These are phyloP conservation scores for Stereum hirsutum DNA, from an alignment of 1,284 basidiomycete species.

Conservation along the genomic window DNA sequence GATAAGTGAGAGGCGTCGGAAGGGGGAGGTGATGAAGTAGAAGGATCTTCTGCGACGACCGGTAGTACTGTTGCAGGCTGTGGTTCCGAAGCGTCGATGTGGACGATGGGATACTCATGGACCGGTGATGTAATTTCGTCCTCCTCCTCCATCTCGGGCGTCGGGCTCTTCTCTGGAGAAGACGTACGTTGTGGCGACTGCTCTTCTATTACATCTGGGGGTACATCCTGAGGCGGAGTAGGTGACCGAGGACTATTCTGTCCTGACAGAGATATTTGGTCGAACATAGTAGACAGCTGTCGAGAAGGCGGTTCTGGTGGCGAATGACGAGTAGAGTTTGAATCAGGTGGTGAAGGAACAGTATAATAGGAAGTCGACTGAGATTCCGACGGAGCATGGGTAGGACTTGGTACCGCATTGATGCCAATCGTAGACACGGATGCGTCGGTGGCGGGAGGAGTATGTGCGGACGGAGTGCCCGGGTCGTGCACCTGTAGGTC, in stretches of 20 bases:
- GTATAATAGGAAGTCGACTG: neutral
- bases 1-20: neutral
- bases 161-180: too few species aligned
- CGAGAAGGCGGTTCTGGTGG: neutral
- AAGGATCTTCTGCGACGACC: conserved; percentile 16
- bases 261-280: conserved; percentile 8
- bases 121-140: too few species aligned
- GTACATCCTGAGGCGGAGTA: too few species aligned
- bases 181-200: neutral
- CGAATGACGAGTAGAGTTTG: neutral
- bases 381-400: conserved; percentile 4
- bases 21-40: conserved; percentile 8
- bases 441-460: conserved; percentile 1
- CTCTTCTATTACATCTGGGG: too few species aligned
- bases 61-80: too few species aligned
- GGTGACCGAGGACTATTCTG: too few species aligned
- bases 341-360: neutral
- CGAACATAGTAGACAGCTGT: conserved; percentile 5
- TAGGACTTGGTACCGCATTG: too few species aligned
- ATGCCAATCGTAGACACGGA: conserved; percentile 8
- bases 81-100: conserved; percentile 35
- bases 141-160: too few species aligned
- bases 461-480: neutral
- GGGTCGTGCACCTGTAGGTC: conserved; percentile 13
- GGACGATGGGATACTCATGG: conserved; percentile 30